These are phyloP conservation scores for Chytriomyces sp. DNA, from an alignment of 192 early-diverging fungal genomes.

Conservation along the genomic window DNA sequence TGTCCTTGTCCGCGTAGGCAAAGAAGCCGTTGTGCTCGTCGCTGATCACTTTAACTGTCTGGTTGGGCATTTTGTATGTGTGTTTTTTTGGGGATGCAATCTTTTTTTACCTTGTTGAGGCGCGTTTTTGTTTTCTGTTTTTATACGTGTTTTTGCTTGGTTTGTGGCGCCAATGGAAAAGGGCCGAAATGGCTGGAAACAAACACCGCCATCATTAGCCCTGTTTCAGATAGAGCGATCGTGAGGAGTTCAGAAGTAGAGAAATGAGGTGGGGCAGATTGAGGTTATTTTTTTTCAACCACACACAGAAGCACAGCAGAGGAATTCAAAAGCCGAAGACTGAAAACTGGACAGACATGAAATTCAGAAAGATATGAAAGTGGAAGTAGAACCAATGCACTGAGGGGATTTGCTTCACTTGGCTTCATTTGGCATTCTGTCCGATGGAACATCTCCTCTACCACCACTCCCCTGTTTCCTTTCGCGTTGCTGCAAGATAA, in stretches of 20 bases:
- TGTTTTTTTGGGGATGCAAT: not conserved
- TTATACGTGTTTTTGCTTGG: not conserved
- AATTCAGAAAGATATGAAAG: too few species aligned
- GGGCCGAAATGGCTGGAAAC: not conserved
- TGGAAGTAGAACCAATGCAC: too few species aligned
- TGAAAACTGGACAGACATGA: too few species aligned
- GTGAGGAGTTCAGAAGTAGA: too few species aligned
- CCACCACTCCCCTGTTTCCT: conserved; percentile 36
- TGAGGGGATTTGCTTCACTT: not conserved
- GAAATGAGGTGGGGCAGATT: too few species aligned
- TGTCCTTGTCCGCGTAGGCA: conserved; percentile 29
- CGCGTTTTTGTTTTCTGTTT: not conserved
- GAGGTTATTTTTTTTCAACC: too few species aligned
- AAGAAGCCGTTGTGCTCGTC: conserved; percentile 13
- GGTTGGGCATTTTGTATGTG: conserved; percentile 35
- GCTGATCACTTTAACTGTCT: conserved; percentile 27
- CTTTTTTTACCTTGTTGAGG: not conserved
- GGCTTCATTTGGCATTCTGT: conserved; percentile 30
- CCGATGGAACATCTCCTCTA: conserved; percentile 2
- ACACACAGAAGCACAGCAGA: too few species aligned
- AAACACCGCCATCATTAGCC: too few species aligned
- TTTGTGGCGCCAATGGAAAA: too few species aligned
- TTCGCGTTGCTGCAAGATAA: conserved; percentile 35
- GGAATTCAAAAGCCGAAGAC: too few species aligned
- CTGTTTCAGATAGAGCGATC: too few species aligned